Evolutionary conservation across 306 rosid genomes (phyloP).

Genomic region (Casuarina equisetifolia): DNA sequence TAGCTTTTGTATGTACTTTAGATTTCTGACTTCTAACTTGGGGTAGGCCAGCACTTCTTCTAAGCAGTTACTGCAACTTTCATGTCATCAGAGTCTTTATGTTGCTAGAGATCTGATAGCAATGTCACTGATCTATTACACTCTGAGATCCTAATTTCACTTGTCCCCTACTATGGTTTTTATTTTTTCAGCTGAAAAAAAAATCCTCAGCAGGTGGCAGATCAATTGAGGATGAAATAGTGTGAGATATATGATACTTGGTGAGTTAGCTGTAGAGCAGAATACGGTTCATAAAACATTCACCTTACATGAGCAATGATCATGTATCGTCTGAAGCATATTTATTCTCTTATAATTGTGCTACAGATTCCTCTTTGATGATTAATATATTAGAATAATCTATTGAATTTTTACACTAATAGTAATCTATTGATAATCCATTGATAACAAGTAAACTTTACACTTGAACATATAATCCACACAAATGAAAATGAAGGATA

Average conservation of each 20-base stretch:
- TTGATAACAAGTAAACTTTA: no score
- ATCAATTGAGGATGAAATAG: neutral
- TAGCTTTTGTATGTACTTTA: neutral
- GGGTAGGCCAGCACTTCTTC: neutral
- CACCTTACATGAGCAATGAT: neutral
- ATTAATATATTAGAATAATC: neutral
- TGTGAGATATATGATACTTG: neutral
- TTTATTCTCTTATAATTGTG: neutral
- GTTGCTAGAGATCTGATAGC: neutral
- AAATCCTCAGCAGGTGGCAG: neutral
- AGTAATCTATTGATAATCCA: no score
- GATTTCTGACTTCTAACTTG: neutral
- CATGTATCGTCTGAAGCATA: neutral
- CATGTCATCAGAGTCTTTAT: neutral
- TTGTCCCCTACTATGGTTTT: neutral
- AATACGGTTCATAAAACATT: neutral
- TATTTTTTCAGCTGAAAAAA: neutral
- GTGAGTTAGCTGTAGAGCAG: neutral
- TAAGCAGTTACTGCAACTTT: neutral
- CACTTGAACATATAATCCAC: no score
- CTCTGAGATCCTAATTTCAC: neutral
- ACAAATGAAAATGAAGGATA: no score
- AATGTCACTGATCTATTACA: neutral
- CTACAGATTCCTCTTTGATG: no score
- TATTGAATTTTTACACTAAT: neutral